Evolutionary conservation across 2,329 filamentous ascomycete genomes (phyloP), one percentile per base, ranked within the genome.

Genomic region (Tolypocladium pustulatum): DNA sequence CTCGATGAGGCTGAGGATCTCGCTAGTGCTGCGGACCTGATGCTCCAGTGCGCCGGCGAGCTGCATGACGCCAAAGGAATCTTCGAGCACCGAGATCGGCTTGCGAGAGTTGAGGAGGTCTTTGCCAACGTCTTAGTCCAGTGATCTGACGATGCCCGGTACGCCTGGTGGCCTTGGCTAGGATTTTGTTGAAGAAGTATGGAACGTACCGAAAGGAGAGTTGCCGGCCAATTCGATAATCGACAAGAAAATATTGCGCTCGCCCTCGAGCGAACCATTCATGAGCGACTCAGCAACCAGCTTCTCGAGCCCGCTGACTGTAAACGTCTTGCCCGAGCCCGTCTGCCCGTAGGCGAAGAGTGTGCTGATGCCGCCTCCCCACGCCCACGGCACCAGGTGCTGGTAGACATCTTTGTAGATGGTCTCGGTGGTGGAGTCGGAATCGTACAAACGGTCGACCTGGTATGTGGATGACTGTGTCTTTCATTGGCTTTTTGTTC

Each of bases 321-420:
- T 78, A 60, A 68, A 73, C 0, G 76, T 79, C 65, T 79, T 79
- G 15, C 78, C 78, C 1, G 77, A 79, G 9, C 77, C 76, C 0
- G 78, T 79, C 61, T 79, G 77, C 12, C 77, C 76, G 51, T 79
- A 78, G 38, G 75, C 75, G 53, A 79, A 78, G 40, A 81, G 65
- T n/a, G 78, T 80, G 20, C 73, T 73, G 27, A 80, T 71, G 22
- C 77, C 76, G 15, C 79, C 78, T 27, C 69, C 63, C 75, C 75
- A 78, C 0, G 74, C 75, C 69, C 72, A 78, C 0, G 76, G 72
- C 15, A 80, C 70, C 13, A 80, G 69, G 13, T 73, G 70, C 37
- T 69, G 63, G 6, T 79, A 71, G 1, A 76, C 63, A 9, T 73
- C 68, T 2, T 72, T 60, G 64, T 79, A 80, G 46, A 80, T 71